Percentiles rank a stretch among this genome's conserved stretches.
Evolutionary conservation across 179 eudicot genomes (phyloP).

Genomic region (Vitellaria paradoxa): DNA sequence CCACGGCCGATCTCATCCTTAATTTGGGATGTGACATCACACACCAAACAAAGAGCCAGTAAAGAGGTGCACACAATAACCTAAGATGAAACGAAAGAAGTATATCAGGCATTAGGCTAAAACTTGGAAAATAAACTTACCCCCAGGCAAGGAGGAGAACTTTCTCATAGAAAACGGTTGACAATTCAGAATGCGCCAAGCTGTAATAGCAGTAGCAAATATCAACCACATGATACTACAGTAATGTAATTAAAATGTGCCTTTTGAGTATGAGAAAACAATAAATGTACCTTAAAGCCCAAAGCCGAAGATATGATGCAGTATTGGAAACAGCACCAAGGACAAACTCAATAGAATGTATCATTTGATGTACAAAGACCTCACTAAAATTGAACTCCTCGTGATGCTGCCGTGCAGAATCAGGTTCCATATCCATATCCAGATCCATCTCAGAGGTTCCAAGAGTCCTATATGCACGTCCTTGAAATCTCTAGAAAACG

Average conservation of each 20-base stretch:
- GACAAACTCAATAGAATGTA: constrained; percentile 97
- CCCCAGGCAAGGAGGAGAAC: constrained; percentile 97
- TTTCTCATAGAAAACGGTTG: constrained; percentile 97
- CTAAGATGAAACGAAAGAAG: neutral
- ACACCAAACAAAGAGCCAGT: constrained; percentile 2
- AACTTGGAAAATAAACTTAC: constrained; percentile 39
- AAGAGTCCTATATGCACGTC: constrained; percentile 87
- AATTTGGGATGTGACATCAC: no score
- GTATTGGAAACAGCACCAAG: constrained; percentile 97
- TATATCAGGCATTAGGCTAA: constrained; percentile 6
- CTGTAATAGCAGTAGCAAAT: constrained; percentile 38
- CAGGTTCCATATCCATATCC: constrained; percentile 67
- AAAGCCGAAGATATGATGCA: constrained; percentile 95
- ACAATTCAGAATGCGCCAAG: constrained; percentile 96
- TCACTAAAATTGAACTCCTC: constrained; percentile 97
- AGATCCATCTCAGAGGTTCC: constrained; percentile 70
- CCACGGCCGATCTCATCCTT: no score
- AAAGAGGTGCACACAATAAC: neutral
- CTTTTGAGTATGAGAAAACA: neutral
- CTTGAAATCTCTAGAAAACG: constrained; percentile 83
- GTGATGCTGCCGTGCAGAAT: constrained; percentile 62
- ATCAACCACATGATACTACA: constrained; percentile 9
- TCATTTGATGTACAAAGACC: constrained; percentile 96
- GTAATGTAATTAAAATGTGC: neutral
- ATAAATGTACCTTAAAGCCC: constrained; percentile 83